phyloP scores from a whole-genome alignment of 352 stramenopile species.

The Phytopythium aichiense region DNA sequence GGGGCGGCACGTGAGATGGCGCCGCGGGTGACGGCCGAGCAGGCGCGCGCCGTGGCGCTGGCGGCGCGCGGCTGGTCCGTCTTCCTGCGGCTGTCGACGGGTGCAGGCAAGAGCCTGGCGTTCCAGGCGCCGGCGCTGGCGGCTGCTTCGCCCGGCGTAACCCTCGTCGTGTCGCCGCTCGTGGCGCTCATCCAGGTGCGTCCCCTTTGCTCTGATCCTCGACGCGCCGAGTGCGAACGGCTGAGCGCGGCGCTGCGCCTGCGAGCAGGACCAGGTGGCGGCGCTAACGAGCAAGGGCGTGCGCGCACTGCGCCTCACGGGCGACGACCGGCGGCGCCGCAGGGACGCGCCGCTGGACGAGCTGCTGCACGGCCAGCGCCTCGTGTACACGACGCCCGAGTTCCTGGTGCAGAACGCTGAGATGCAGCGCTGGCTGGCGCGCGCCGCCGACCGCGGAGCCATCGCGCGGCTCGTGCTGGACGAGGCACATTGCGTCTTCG shows the following conservation, averaged over 20 bases:
- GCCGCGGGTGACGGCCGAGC: conserved; percentile 33
- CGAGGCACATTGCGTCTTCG: conserved; percentile 74
- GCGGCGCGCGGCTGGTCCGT: conserved; percentile 53
- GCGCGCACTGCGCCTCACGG: conserved; percentile 39
- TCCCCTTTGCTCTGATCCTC: not conserved
- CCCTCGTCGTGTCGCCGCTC: conserved; percentile 71
- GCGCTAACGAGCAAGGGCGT: conserved; percentile 55
- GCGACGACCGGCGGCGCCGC: conserved; percentile 18
- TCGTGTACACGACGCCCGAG: conserved; percentile 83
- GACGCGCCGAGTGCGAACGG: too few relatives aligned
- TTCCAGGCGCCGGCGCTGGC: conserved; percentile 72
- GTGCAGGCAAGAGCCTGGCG: conserved; percentile 75
- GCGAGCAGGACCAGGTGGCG: conserved; percentile 62
- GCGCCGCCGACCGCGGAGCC: conserved; percentile 13
- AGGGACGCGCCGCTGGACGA: conserved; percentile 21
- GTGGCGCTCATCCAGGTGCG: conserved; percentile 74
- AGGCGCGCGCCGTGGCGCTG: conserved; percentile 35
- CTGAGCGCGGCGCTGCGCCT: not conserved
- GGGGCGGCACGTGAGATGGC: too few relatives aligned
- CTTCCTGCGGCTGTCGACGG: conserved; percentile 73
- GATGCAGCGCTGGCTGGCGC: conserved; percentile 43
- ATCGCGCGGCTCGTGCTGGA: conserved; percentile 67
- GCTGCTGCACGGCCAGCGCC: conserved; percentile 31
- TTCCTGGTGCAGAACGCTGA: conserved; percentile 63
- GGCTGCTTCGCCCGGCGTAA: conserved; percentile 25